These are phyloP conservation scores for Ophiostoma piceae DNA, from an alignment of 2,329 filamentous ascomycete species.

Conservation along the genomic window DNA sequence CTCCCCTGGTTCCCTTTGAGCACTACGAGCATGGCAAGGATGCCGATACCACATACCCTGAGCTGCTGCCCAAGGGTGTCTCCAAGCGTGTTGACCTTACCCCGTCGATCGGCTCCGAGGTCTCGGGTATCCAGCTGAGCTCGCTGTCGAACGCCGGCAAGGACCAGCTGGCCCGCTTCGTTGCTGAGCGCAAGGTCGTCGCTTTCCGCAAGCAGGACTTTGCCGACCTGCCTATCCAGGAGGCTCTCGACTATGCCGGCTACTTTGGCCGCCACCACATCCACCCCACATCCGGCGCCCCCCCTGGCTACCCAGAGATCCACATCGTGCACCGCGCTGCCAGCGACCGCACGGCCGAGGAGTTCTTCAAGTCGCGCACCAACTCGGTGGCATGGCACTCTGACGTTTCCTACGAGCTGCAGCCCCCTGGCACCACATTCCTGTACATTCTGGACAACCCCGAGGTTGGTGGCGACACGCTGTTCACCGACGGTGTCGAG, in stretches of 20 bases:
- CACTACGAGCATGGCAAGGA: conserved; percentile 66
- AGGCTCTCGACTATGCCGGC: conserved; percentile 58
- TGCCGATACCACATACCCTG: conserved; percentile 57
- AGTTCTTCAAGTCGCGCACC: conserved; percentile 62
- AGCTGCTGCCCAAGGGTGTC: conserved; percentile 50
- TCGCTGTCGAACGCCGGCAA: conserved; percentile 57
- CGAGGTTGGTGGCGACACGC: conserved; percentile 72
- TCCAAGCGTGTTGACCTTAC: conserved; percentile 53
- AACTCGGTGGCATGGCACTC: conserved; percentile 60
- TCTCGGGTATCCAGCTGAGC: conserved; percentile 63
- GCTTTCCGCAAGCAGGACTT: conserved; percentile 66
- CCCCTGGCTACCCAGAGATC: conserved; percentile 62
- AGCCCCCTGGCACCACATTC: conserved; percentile 66
- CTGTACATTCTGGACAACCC: conserved; percentile 82
- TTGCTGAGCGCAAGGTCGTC: conserved; percentile 65
- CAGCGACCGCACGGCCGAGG: conserved; percentile 55
- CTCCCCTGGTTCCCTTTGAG: conserved; percentile 59
- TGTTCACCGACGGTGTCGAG: conserved; percentile 73
- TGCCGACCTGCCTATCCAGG: conserved; percentile 56
- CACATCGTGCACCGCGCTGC: conserved; percentile 67
- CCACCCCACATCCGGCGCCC: conserved; percentile 65
- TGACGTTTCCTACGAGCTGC: conserved; percentile 24
- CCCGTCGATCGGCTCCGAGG: conserved; percentile 62
- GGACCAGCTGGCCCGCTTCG: conserved; percentile 63
- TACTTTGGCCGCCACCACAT: conserved; percentile 63